Base-by-base conservation (phyloP, 2,329 filamentous ascomycete species). In the Clarireedia monteithiana region DNA sequence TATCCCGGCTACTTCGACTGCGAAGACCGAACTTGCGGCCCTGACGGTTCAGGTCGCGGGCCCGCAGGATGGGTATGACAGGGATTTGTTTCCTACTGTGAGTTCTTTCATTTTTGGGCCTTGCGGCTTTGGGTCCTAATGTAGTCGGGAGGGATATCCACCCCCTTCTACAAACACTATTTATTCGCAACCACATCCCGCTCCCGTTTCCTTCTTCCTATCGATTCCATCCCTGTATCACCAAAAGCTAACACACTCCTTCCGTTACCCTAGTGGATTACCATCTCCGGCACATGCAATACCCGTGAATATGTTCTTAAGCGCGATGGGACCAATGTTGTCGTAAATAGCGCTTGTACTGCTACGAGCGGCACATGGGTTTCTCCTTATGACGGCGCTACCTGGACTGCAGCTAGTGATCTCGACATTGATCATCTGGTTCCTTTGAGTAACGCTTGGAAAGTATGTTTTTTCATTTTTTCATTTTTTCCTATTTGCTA, bases 381-480 rank as follows among this genome's bases (percentile, higher is more conserved):
- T 42, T 85, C 81, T 38, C 85, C 86, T 0, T 94, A 88, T 68
- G 89, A 92, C 65, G 88, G 87, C 15, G 84, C 74, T 0, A 82
- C 76, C 1, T 90, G 86, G 85, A 85, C 81, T 0, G 73, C 75
- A 0, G 80, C 87, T 1, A 79, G 76, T 17, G 86, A 91, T 63
- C 70, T 94, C 1, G 88, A 92, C 63, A 92, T 94, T 58, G 89
- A 94, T 69, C 89, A 94, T 69, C 77, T 94, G 72, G 87, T 95
- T 2, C 88, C 89, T 0, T 70, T 95, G 59, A 85, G 85, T 67
- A 89, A 91, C 66, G 88, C 88, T 5, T 92, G 88, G 88, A 83
- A 86, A 48, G 44, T 34, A 34, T 34, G 30, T 34, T 34, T 9
- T 34, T 34, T 27, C 5, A 7, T 27, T 1, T 27, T 27, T 27